Percentiles rank a stretch among this genome's conserved stretches.
Evolutionary conservation across 768 basidiomycete species (phyloP).

Genomic region (Calocybe cyanea): DNA sequence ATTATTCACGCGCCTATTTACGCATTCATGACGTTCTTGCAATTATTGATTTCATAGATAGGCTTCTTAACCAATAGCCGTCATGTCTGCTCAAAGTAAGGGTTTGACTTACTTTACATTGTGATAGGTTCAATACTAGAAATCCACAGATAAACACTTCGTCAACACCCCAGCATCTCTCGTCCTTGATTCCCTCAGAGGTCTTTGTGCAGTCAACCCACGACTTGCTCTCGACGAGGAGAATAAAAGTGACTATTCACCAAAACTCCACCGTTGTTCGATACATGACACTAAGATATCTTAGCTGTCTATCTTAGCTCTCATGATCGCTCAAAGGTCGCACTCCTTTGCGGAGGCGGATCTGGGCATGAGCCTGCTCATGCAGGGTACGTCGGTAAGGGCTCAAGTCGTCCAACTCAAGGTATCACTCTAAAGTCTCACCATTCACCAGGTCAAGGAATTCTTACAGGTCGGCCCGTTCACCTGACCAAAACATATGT

Average conservation of each 20-base stretch:
- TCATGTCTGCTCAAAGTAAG: conserved; percentile 38
- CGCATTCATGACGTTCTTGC: too few relatives aligned
- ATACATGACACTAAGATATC: conserved; percentile 3
- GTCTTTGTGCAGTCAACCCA: conserved; percentile 69
- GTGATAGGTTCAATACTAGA: not conserved
- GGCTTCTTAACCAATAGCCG: conserved; percentile 16
- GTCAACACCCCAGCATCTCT: conserved; percentile 66
- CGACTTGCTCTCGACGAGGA: conserved; percentile 63
- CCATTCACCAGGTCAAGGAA: conserved; percentile 57
- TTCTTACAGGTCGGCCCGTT: conserved; percentile 57
- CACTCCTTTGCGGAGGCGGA: conserved; percentile 80
- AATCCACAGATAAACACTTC: conserved; percentile 63
- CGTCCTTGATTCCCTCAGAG: conserved; percentile 75
- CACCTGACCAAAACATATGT: not conserved
- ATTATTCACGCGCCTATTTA: too few relatives aligned
- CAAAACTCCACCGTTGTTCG: conserved; percentile 5
- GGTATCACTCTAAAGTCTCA: not conserved
- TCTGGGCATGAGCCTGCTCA: conserved; percentile 92
- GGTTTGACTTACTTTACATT: not conserved
- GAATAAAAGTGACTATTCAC: conserved; percentile 56
- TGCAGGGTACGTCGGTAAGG: conserved; percentile 80
- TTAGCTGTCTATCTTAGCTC: conserved; percentile 60
- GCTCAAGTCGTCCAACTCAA: not conserved
- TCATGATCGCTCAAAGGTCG: conserved; percentile 63
- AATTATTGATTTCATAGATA: too few relatives aligned